A percentile compares a stretch with the other conserved stretches of the same genome.
Conservation (phyloP, 257 asterid species). For the Fraxinus pennsylvanica region DNA sequence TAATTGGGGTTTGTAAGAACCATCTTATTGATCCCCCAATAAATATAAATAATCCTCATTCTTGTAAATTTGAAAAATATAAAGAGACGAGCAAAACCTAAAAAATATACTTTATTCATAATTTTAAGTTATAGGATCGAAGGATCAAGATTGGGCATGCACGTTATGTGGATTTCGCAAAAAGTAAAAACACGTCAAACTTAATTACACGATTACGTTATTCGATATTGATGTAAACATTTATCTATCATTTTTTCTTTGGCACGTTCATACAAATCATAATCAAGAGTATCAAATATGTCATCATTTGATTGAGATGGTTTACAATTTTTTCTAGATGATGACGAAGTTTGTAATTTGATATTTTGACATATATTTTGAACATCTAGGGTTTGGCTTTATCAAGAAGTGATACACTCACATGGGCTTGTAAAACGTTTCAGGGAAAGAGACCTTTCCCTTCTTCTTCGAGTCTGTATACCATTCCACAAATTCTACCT, state of each 20-base stretch:
- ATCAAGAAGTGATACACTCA: slow-evolving; percentile 1
- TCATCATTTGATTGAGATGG: slow-evolving; percentile 7
- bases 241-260: not conserved
- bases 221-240: not conserved
- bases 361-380: not conserved
- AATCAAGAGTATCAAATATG: not conserved
- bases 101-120: not conserved
- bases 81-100: not conserved
- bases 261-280: not conserved
- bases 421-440: not conserved
- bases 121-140: not conserved
- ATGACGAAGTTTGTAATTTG: not conserved
- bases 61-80: not conserved
- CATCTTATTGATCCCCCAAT: not conserved
- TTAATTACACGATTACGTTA: no score
- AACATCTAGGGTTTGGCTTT: not conserved
- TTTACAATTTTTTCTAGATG: not conserved
- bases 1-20: not conserved
- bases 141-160: not conserved
- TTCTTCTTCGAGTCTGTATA: not conserved
- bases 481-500: slow-evolving; percentile 5
- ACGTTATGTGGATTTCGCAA: not conserved
- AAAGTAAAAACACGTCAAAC: no score
- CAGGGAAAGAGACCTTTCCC: not conserved
- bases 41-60: not conserved